phyloP scores from a whole-genome alignment of 2,329 filamentous ascomycete species.

The Ophiostoma sp. region DNA sequence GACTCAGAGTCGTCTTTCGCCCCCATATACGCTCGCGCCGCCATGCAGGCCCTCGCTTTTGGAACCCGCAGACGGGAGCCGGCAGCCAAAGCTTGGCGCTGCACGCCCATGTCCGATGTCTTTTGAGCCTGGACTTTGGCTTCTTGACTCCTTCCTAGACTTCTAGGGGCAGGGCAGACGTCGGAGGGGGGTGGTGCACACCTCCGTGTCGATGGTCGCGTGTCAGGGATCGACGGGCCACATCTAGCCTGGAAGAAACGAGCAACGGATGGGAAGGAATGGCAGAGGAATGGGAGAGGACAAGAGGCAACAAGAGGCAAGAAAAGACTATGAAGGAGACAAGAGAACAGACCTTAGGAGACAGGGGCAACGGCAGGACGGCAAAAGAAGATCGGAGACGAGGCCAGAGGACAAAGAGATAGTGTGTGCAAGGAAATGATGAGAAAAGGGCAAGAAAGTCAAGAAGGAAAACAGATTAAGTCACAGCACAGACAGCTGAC shows the following conservation, averaged over 20 bases:
- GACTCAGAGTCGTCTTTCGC: neutral
- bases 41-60: constrained; percentile 4
- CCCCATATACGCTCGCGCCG: neutral
- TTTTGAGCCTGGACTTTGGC: neutral
- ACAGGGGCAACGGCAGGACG: constrained; percentile 9
- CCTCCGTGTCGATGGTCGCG: constrained; percentile 19
- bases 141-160: neutral
- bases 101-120: constrained; percentile 3
- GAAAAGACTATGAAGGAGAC: neutral
- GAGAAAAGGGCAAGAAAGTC: neutral
- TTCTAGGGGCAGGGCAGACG: constrained; percentile 9
- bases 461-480: neutral
- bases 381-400: constrained; percentile 3
- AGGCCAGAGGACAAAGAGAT: neutral
- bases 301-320: neutral
- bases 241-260: neutral
- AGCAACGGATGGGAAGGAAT: neutral
- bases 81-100: constrained; percentile 24
- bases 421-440: too few species aligned
- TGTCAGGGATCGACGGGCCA: constrained; percentile 23
- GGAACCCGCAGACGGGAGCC: constrained; percentile 21
- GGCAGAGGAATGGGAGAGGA: neutral
- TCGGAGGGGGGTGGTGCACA: neutral
- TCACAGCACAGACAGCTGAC: constrained; percentile 18
- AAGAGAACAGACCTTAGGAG: constrained; percentile 9